phyloP scores from a whole-genome alignment of 1,284 basidiomycete genomes.

The Moesziomyces globuligerus region DNA sequence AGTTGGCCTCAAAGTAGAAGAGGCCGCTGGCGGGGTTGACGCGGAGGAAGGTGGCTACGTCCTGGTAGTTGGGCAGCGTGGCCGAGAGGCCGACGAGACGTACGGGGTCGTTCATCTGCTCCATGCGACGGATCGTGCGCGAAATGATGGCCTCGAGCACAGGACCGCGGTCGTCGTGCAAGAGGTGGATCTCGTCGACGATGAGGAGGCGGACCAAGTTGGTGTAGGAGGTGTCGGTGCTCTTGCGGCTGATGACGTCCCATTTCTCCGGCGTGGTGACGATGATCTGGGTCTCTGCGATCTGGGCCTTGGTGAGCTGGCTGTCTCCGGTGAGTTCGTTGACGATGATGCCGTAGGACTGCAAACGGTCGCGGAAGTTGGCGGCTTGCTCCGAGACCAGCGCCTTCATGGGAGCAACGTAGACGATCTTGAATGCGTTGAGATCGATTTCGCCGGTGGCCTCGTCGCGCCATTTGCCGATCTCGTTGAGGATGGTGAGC shows the following conservation, averaged over 20 bases:
- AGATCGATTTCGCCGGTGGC: conserved; percentile 86
- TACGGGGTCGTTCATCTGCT: conserved; percentile 81
- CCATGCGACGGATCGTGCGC: conserved; percentile 91
- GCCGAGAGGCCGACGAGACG: conserved; percentile 95
- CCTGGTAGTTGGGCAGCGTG: conserved; percentile 96
- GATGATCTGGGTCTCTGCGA: conserved; percentile 96
- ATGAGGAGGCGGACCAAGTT: conserved; percentile 96
- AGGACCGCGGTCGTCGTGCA: conserved; percentile 98
- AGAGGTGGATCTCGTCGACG: conserved; percentile 96
- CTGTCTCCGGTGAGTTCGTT: conserved; percentile 97
- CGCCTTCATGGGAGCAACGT: conserved; percentile 93
- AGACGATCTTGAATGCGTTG: conserved; percentile 94
- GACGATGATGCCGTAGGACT: conserved; percentile 84
- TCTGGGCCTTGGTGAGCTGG: conserved; percentile 98
- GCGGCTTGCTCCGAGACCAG: conserved; percentile 65
- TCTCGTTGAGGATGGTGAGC: conserved; percentile 71
- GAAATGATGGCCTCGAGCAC: conserved; percentile 93
- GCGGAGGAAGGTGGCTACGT: conserved; percentile 97
- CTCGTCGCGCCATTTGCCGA: conserved; percentile 72
- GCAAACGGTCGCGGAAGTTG: conserved; percentile 75
- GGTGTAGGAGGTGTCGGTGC: conserved; percentile 94
- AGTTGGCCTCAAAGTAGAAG: conserved; percentile 93
- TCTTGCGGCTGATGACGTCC: conserved; percentile 95
- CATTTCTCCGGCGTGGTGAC: conserved; percentile 99
- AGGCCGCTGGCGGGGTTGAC: conserved; percentile 91